Base-by-base conservation (phyloP, 345 rosid genomes). In the Arabidopsis suecica region DNA sequence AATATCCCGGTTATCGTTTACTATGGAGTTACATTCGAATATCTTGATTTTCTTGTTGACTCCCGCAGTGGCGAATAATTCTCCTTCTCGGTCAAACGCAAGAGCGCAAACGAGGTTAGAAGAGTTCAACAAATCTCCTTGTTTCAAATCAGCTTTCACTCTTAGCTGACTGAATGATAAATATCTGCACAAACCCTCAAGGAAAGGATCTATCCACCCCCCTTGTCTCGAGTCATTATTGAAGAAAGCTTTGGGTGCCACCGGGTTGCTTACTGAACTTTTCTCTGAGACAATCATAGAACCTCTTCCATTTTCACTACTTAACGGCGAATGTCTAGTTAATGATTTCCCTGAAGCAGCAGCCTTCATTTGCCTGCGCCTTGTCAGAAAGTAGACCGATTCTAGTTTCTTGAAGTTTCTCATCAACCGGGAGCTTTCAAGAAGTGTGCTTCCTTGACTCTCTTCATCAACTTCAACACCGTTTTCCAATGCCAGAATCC, bases 161-260 rank as follows among this genome's bases (percentile, higher is more conserved):
- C 83, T 89, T 45, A 92, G 79, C 82, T 88, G 87, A 75, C 89
- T 92, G 84, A 86, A 87, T 63, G 97, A 86, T 49, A 95, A 79
- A 68, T 92, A 92, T 78, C 82, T 95, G 93, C 99, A 92, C 74
- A 95, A 80, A 48, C 97, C 97, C 84, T 92, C 97, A 6, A 95
- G 97, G 72, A 95, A 92, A 18, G 99, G 97, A 79, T 86, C 86
- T 65, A 95, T 90, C 99, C 99, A 95, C 76, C 88, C 91, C 37
- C 85, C 83, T 66, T 80, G 81, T 78, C 78, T 86, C 60, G 79
- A 68, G 65, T 82, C 89, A 66, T 36, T 54, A 10, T 8, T 62
- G 56, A 44, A 51, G 51, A 11, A 83, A 63, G 86, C 90, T 79
- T 82, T 90, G 9, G 65, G 42, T 23, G 58, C 65, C 2, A 9